Conservation (phyloP, 768 basidiomycete genomes). For the Filobasidium floriforme region DNA sequence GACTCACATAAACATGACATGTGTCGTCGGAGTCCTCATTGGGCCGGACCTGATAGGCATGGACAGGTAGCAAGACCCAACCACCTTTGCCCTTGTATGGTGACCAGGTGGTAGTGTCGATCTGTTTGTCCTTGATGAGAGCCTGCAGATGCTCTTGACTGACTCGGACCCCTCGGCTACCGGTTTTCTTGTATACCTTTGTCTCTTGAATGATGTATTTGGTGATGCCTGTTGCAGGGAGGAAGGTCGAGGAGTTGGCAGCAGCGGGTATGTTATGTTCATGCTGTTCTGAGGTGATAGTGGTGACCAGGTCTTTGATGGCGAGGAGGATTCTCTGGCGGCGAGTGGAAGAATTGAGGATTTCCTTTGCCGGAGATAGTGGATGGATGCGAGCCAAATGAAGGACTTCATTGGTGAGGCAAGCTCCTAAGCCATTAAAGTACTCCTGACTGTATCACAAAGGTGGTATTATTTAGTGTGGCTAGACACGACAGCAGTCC, state of each 20-base stretch:
- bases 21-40: too few species aligned
- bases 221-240: background rate
- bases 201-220: background rate
- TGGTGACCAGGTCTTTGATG: background rate
- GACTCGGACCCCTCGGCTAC: background rate
- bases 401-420: conserved; percentile 1
- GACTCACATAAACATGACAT: too few species aligned
- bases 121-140: conserved; percentile 1
- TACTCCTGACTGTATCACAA: background rate
- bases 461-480: too few species aligned
- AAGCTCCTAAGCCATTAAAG: background rate
- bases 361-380: background rate
- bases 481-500: too few species aligned
- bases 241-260: background rate
- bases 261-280: background rate
- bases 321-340: background rate
- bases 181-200: conserved; percentile 1
- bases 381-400: conserved; percentile 1
- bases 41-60: too few species aligned
- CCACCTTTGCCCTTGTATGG: background rate
- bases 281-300: background rate
- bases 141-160: background rate
- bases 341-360: background rate
- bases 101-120: conserved; percentile 1
- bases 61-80: too few species aligned